Conservation (phyloP, 1,284 basidiomycete species). For the Macrocybe sp. region DNA sequence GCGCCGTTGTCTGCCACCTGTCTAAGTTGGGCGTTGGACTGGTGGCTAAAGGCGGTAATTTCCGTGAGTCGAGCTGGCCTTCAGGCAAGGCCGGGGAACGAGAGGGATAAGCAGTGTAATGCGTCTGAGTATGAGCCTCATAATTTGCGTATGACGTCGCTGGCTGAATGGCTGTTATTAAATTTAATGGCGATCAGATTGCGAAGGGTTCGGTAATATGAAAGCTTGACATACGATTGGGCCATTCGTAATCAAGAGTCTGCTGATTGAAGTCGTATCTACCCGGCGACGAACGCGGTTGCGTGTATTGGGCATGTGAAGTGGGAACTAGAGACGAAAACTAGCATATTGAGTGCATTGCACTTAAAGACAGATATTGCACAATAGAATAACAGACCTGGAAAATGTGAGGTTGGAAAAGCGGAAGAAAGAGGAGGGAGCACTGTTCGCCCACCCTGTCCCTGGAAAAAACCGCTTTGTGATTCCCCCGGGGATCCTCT, state of each 20-base stretch:
- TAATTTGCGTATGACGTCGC: constrained; percentile 41
- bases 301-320: constrained; percentile 54
- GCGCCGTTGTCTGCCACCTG: constrained; percentile 42
- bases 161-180: constrained; percentile 38
- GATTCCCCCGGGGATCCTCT: constrained; percentile 57
- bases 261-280: constrained; percentile 50
- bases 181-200: constrained; percentile 22
- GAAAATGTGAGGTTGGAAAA: constrained; percentile 81
- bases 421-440: constrained; percentile 79
- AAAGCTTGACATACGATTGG: constrained; percentile 42
- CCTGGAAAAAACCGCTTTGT: constrained; percentile 64
- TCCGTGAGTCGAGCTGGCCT: constrained; percentile 28
- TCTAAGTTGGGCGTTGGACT: constrained; percentile 22
- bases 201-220: constrained; percentile 11
- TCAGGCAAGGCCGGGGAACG: constrained; percentile 42
- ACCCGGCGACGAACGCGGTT: constrained; percentile 56
- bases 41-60: constrained; percentile 33
- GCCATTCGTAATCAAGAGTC: constrained; percentile 49
- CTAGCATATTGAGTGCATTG: constrained; percentile 50
- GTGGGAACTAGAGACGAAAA: constrained; percentile 45
- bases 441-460: constrained; percentile 82
- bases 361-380: constrained; percentile 33
- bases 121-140: constrained; percentile 43
- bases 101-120: constrained; percentile 52
- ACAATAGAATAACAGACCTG: constrained; percentile 67